These are phyloP conservation scores for Magnusiomyces tetraspermus DNA, from an alignment of 1,139 yeast genomes.

Conservation along the genomic window DNA sequence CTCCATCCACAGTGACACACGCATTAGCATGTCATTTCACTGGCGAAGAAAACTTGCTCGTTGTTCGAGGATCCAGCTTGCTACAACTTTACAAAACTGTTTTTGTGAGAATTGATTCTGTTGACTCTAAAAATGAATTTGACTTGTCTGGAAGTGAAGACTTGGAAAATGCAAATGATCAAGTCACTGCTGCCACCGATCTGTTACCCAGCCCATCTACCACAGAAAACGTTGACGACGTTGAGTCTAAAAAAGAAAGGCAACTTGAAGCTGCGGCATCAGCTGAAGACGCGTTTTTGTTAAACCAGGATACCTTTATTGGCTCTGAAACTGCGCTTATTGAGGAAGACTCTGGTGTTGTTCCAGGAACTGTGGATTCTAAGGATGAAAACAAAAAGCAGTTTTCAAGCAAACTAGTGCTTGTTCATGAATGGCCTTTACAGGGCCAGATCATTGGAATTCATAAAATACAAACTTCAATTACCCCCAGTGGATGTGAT, in stretches of 20 bases:
- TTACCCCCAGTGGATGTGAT: background rate
- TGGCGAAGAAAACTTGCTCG: constrained; percentile 45
- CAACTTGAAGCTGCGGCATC: constrained; percentile 8
- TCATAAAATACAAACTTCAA: constrained; percentile 32
- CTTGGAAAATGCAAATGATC: constrained; percentile 10
- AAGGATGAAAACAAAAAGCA: constrained; percentile 19
- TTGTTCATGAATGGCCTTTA: constrained; percentile 58
- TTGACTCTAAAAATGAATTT: constrained; percentile 7
- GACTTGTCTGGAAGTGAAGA: constrained; percentile 7
- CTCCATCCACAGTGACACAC: constrained; percentile 65
- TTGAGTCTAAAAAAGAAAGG: constrained; percentile 9
- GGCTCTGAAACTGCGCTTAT: constrained; percentile 22
- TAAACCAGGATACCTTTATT: constrained; percentile 25
- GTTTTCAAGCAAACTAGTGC: constrained; percentile 37
- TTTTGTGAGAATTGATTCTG: constrained; percentile 18
- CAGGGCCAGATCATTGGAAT: constrained; percentile 63
- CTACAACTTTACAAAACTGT: constrained; percentile 56
- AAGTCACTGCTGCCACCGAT: constrained; percentile 17
- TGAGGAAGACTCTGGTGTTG: constrained; percentile 14
- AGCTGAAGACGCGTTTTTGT: constrained; percentile 1
- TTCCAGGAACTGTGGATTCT: constrained; percentile 1
- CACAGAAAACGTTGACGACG: constrained; percentile 16
- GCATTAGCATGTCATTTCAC: constrained; percentile 57
- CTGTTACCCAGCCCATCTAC: background rate
- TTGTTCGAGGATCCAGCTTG: constrained; percentile 57